Evolutionary conservation across 805 yeast species (phyloP).

Genomic region (Maudiozyma barnettii): DNA sequence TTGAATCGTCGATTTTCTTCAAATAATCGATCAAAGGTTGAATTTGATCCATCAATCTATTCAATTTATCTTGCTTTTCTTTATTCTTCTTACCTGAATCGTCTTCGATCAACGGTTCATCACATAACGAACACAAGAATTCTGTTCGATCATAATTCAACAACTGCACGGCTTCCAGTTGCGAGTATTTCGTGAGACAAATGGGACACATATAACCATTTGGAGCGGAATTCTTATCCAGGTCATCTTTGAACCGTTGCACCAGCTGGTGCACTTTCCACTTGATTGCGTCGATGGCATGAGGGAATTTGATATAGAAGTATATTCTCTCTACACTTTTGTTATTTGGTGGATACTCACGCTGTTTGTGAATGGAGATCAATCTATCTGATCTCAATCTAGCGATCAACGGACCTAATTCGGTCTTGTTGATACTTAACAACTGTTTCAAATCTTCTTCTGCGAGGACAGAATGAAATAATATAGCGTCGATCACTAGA

Average conservation of each 20-base stretch:
- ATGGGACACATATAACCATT: constrained; percentile 89
- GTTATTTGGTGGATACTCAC: constrained; percentile 54
- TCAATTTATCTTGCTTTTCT: constrained; percentile 71
- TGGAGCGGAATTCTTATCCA: constrained; percentile 78
- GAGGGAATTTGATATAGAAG: constrained; percentile 80
- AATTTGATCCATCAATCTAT: constrained; percentile 77
- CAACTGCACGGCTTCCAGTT: constrained; percentile 78
- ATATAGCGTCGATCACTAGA: constrained; percentile 74
- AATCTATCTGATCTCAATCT: constrained; percentile 77
- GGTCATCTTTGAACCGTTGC: constrained; percentile 65
- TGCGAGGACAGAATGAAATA: constrained; percentile 79
- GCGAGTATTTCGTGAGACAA: constrained; percentile 72
- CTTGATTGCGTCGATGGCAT: constrained; percentile 89
- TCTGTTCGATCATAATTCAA: constrained; percentile 70
- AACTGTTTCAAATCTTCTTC: constrained; percentile 85
- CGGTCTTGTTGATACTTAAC: constrained; percentile 77
- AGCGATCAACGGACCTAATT: constrained; percentile 72
- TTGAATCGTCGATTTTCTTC: constrained; percentile 71
- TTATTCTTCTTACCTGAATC: constrained; percentile 77
- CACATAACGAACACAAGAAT: constrained; percentile 80
- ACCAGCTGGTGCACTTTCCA: constrained; percentile 93
- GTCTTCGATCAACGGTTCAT: constrained; percentile 70
- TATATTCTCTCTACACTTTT: constrained; percentile 69
- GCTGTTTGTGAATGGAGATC: constrained; percentile 59
- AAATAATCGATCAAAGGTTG: constrained; percentile 79